phyloP scores from a whole-genome alignment of 208 protist genomes.

The Crithidia mellificae region DNA sequence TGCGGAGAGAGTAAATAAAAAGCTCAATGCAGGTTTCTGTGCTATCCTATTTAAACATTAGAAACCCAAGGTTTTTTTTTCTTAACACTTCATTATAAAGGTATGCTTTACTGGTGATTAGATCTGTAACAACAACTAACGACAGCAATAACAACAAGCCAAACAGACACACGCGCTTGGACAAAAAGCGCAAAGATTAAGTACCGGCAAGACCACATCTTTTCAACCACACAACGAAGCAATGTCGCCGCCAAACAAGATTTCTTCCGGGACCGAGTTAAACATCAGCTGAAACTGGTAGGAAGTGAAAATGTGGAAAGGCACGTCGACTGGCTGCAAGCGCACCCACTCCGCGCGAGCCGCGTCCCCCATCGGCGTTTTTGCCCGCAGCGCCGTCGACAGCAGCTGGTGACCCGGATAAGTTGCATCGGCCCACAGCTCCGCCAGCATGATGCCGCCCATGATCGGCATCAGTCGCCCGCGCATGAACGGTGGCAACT shows the following conservation, averaged over 20 bases:
- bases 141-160: too few relatives aligned
- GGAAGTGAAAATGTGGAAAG: constrained; percentile 75
- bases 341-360: constrained; percentile 88
- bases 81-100: too few relatives aligned
- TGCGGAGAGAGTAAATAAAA: too few relatives aligned
- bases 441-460: constrained; percentile 62
- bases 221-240: constrained; percentile 66
- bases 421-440: constrained; percentile 83
- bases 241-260: constrained; percentile 80
- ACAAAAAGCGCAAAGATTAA: too few relatives aligned
- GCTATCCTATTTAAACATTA: too few relatives aligned
- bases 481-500: constrained; percentile 55
- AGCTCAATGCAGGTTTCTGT: too few relatives aligned
- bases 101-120: too few relatives aligned
- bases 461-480: constrained; percentile 77
- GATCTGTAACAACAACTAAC: constrained; percentile 11
- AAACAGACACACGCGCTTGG: neutral
- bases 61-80: too few relatives aligned
- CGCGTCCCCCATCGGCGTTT: constrained; percentile 90
- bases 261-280: constrained; percentile 63
- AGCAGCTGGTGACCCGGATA: constrained; percentile 86
- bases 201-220: too few relatives aligned
- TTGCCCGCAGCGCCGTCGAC: constrained; percentile 71
- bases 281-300: constrained; percentile 88
- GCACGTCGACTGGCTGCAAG: constrained; percentile 84